Base-by-base conservation (phyloP, 202 grass and related monocot genomes). In the Bolboschoenoplectus hybrid region DNA sequence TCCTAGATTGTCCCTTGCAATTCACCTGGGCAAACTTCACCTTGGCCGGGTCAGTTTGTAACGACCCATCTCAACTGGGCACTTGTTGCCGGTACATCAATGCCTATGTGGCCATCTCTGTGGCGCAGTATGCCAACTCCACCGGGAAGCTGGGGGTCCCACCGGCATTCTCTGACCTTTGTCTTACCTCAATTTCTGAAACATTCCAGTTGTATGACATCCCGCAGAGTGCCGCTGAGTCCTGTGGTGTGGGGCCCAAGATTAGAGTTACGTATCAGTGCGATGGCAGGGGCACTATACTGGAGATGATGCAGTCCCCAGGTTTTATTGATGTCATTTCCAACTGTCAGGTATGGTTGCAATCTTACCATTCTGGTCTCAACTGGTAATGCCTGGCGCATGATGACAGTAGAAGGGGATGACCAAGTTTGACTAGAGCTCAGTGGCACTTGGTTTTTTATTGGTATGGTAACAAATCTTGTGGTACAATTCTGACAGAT, bases 11-110 rank as follows among this genome's bases (percentile, higher is more conserved):
- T 89, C 97, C 97, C 9, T 67, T 99, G 81, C 89, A 97, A 43
- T 99, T 99, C 84, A 90, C 90, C 44, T 99, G 97, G 97, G 90
- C 93, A 38, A 99, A 99, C 89, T 94, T 99, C 84, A 96, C 90
- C 56, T n/a, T 75, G 53, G 97, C 93, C n/a, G 82, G 90, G 1
- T 81, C 86, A 0, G 83, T 89, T 13, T 99, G 97, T 87, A 87
- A 89, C 39, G 85, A 99, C 85, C 83, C 88, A 1, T 74, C 86
- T n/a, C 88, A 96, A 84, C 90, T 92, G 39, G 76, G 90, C 2
- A 67, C 82, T 2, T 99, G 97, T 82, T 99, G 97, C 85, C 92
- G 97, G 2, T 99, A 93, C 89, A 99, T 99, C 87, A 99, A 96
- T 62, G 93, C 97, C 0, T 92, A 90, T 26, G 90, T 96, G n/a